phyloP scores from a whole-genome alignment of 805 yeast species.

The Yamadazyma akitaensis region DNA sequence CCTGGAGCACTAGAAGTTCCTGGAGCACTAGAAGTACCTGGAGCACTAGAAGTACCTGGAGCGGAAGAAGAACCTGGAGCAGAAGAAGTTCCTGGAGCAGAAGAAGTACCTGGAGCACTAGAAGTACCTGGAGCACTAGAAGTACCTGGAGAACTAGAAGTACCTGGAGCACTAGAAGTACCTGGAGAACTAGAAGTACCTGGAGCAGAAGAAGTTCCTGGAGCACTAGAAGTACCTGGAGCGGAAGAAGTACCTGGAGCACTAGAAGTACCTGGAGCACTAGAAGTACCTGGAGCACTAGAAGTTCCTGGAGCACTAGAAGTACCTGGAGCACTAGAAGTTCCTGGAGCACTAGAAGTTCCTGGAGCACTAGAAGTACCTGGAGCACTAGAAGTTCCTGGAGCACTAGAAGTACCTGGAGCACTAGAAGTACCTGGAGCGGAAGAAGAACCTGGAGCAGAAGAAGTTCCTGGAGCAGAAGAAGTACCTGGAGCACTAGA shows the following conservation, averaged over 20 bases:
- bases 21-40: neutral
- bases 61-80: no score
- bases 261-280: neutral
- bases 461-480: no score
- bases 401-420: neutral
- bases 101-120: neutral
- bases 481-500: neutral
- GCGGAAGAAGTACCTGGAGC: neutral
- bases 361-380: neutral
- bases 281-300: no score
- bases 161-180: neutral
- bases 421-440: neutral
- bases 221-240: neutral
- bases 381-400: neutral
- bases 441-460: no score
- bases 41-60: neutral
- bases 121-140: neutral
- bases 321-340: no score
- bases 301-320: neutral
- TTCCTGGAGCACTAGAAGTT: neutral
- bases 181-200: slow-evolving; percentile 2
- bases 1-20: neutral
- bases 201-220: neutral
- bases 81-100: no score
- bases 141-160: neutral